Conservation (phyloP, 805 yeast species). For the Sugiyamaella lignohabitans region DNA sequence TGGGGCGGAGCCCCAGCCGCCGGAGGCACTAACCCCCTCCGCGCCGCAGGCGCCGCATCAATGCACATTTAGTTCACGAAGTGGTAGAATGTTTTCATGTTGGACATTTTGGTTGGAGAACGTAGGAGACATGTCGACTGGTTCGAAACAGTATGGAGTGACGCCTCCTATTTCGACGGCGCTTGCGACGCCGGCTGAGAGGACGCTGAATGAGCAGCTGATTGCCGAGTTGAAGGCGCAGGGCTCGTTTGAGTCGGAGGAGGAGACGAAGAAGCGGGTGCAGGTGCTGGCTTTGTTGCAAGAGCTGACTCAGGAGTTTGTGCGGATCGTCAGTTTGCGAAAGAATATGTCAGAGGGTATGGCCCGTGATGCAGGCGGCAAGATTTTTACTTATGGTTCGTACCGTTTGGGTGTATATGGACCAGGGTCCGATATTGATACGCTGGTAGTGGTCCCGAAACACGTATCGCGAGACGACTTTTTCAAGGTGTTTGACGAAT, state of each 20-base stretch:
- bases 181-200: slow-evolving; percentile 78
- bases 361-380: slow-evolving; percentile 97
- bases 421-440: slow-evolving; percentile 97
- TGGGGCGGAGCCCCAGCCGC: not conserved
- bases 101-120: too few relatives aligned
- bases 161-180: slow-evolving; percentile 81
- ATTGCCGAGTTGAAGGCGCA: slow-evolving; percentile 72
- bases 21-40: not conserved
- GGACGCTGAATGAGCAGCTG: slow-evolving; percentile 63
- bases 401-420: slow-evolving; percentile 94
- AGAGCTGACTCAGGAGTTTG: slow-evolving; percentile 71
- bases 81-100: too few relatives aligned
- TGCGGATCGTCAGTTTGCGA: slow-evolving; percentile 65
- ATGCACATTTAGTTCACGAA: too few relatives aligned
- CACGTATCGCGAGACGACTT: slow-evolving; percentile 89
- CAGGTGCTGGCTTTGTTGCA: slow-evolving; percentile 69
- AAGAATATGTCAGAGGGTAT: slow-evolving; percentile 95
- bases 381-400: slow-evolving; percentile 93
- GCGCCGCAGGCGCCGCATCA: too few relatives aligned
- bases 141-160: slow-evolving; percentile 48
- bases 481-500: slow-evolving; percentile 67
- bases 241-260: slow-evolving; percentile 85
- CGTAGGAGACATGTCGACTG: slow-evolving; percentile 2
- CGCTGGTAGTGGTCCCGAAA: slow-evolving; percentile 93
- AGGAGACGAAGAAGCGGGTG: slow-evolving; percentile 72